Conservation (phyloP, 73 alveolate genomes). For the Paramecium pentaurelia region DNA sequence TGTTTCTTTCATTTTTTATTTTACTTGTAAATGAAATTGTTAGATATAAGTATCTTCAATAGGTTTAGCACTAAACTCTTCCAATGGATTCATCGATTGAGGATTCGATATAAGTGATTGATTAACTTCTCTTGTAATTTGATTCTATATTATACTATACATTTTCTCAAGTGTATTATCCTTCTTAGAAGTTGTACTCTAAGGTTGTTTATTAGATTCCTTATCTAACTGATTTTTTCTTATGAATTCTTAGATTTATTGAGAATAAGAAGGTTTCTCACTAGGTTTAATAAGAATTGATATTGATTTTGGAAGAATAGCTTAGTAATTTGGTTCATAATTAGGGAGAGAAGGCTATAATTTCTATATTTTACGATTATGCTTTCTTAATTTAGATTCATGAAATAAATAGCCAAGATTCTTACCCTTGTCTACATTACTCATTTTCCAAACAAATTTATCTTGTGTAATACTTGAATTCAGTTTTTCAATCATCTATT, state of each 20-base stretch:
- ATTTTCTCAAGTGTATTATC: conserved; percentile 23
- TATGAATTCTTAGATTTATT: neutral
- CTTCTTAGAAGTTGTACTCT: neutral
- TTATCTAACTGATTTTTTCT: neutral
- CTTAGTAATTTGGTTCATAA: conserved; percentile 18
- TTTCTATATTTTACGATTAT: neutral
- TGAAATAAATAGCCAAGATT: conserved; percentile 29
- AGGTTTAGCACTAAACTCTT: conserved; percentile 34
- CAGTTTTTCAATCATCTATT: neutral
- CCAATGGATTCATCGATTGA: conserved; percentile 11
- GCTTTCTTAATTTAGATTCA: conserved; percentile 24
- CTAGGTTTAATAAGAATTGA: neutral
- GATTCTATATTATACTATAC: conserved; percentile 5
- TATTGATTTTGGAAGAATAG: neutral
- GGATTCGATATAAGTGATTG: neutral
- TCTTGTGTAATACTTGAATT: neutral
- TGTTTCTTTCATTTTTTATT: conserved; percentile 11
- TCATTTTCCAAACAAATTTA: conserved; percentile 39
- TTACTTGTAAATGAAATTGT: neutral
- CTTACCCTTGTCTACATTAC: conserved; percentile 12
- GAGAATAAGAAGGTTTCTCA: neutral
- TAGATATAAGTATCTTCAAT: neutral
- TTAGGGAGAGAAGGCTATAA: neutral
- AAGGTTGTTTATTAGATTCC: neutral
- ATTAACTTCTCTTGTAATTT: conserved; percentile 22